These are phyloP conservation scores for Gracilaria vermiculophylla DNA, from an alignment of 23 red algal genomes.

Conservation along the genomic window DNA sequence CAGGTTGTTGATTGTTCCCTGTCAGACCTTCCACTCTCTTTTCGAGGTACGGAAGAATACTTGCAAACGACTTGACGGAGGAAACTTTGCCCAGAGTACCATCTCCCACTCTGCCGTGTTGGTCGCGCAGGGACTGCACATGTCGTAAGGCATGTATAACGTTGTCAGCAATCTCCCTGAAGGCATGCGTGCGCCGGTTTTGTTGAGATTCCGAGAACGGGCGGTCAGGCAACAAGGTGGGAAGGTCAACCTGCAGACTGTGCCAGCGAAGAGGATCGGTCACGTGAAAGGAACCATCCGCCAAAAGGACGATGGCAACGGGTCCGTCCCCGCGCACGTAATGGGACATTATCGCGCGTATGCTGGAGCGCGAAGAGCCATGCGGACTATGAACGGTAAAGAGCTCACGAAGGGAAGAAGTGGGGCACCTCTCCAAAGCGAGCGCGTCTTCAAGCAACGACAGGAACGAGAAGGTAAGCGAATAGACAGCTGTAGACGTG, in stretches of 20 bases:
- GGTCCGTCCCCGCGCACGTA: constrained; percentile 41
- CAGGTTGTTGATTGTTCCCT: constrained; percentile 21
- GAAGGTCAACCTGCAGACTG: constrained; percentile 2
- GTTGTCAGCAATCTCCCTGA: constrained; percentile 9
- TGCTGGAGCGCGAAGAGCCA: not conserved
- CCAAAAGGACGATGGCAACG: constrained; percentile 28
- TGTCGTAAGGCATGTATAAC: constrained; percentile 2
- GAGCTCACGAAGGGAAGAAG: not conserved
- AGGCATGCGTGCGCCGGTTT: constrained; percentile 3
- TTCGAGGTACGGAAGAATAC: constrained; percentile 17
- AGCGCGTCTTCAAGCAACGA: constrained; percentile 28
- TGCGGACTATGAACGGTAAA: constrained; percentile 18
- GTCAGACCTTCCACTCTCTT: constrained; percentile 11
- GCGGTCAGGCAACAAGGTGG: not conserved
- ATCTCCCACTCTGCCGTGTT: not conserved
- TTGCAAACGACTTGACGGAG: constrained; percentile 7
- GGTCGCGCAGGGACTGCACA: not conserved
- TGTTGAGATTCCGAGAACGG: constrained; percentile 9
- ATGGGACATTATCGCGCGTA: constrained; percentile 24
- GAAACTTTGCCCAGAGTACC: constrained; percentile 44
- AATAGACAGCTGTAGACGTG: constrained; percentile 24
- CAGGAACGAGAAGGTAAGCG: constrained; percentile 51
- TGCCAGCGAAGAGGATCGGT: constrained; percentile 55
- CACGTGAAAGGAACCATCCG: constrained; percentile 28
- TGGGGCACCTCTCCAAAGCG: constrained; percentile 14